These are phyloP conservation scores for button mushroom (Agaricus bisporus) DNA, from an alignment of 768 basidiomycete genomes.

Conservation along the genomic window DNA sequence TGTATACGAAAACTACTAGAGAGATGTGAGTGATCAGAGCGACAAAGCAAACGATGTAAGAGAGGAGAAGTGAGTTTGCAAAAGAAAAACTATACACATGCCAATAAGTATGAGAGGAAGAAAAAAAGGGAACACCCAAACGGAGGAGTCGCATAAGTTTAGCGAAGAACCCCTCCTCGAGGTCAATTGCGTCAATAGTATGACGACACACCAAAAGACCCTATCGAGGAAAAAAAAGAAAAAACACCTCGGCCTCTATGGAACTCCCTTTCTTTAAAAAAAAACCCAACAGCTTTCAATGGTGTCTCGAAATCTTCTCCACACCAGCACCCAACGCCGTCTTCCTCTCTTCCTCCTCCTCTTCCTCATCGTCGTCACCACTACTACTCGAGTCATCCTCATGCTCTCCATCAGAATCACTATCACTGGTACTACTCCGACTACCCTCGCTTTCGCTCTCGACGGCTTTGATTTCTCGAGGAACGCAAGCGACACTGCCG, in stretches of 20 bases:
- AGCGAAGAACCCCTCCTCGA: not conserved
- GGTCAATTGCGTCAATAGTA: not conserved
- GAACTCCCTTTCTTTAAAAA: not conserved
- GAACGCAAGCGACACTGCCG: not conserved
- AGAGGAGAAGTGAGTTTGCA: no score
- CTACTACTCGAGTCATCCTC: conserved; percentile 16
- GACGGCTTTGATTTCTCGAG: conserved; percentile 13
- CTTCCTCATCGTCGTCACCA: conserved; percentile 25
- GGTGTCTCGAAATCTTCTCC: conserved; percentile 40
- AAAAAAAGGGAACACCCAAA: no score
- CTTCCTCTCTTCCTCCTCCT: conserved; percentile 23
- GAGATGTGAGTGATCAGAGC: no score
- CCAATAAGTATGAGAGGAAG: no score
- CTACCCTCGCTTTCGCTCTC: conserved; percentile 17
- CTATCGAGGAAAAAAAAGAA: not conserved
- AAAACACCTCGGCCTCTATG: not conserved
- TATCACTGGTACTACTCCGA: conserved; percentile 15
- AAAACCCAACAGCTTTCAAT: conserved; percentile 18
- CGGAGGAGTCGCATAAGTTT: not conserved
- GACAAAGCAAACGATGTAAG: no score
- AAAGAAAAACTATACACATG: no score
- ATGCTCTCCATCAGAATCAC: conserved; percentile 14
- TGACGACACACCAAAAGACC: conserved; percentile 1
- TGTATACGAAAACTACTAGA: no score
- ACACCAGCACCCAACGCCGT: conserved; percentile 39